phyloP scores from a whole-genome alignment of 176 grass and related monocot species.

The bread wheat (Triticum aestivum) region IWGSC_CS_RefSeq_v2.1 NC_057812.1:435186874-435187373 shows the following conservation, averaged over 20 bases:
- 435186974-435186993: background rate
- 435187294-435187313: slow-evolving; percentile 67
- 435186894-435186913: background rate
- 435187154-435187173: background rate
- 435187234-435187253: slow-evolving; percentile 1
- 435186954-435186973: background rate
- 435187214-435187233: background rate
- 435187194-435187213: background rate
- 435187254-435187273: slow-evolving; percentile 85
- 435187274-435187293: slow-evolving; percentile 79
- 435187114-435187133: background rate
- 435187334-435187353: slow-evolving; percentile 57
- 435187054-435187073: background rate
- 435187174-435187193: background rate
- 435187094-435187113: background rate
- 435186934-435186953: background rate
- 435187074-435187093: background rate
- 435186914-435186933: background rate
- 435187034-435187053: background rate
- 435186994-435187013: background rate
- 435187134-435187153: background rate
- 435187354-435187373: slow-evolving; percentile 64
- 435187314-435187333: slow-evolving; percentile 63
- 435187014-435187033: background rate
- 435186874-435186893: background rate